Evolutionary conservation across 768 basidiomycete genomes (phyloP).

Genomic region (Rhizopogon sp.): DNA sequence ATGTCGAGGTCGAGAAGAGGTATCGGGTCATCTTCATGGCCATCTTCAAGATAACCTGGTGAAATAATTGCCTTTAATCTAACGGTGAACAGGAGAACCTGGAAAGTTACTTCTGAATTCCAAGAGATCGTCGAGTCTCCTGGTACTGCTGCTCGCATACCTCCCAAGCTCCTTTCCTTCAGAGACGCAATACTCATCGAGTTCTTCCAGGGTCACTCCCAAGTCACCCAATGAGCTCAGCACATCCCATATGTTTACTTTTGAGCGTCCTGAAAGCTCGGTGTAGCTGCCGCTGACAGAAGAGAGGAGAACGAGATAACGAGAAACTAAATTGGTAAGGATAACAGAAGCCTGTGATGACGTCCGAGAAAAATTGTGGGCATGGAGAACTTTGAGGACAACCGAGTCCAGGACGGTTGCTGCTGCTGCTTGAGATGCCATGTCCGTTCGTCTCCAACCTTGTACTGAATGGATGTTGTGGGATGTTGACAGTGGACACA

Average conservation of each 20-base stretch:
- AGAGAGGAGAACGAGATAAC: constrained; percentile 64
- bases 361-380: constrained; percentile 71
- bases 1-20: constrained; percentile 41
- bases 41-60: constrained; percentile 56
- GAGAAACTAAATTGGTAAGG: constrained; percentile 70
- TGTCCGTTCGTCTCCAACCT: not conserved
- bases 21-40: constrained; percentile 53
- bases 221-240: constrained; percentile 67
- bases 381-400: constrained; percentile 66
- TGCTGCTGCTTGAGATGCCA: constrained; percentile 38
- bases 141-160: constrained; percentile 58
- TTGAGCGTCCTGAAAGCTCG: constrained; percentile 65
- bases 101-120: constrained; percentile 62
- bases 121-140: constrained; percentile 66
- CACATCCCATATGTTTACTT: constrained; percentile 55
- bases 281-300: constrained; percentile 69
- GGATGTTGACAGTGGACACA: not conserved
- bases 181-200: constrained; percentile 57
- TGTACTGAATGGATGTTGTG: not conserved
- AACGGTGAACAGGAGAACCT: constrained; percentile 2
- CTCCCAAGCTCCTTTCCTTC: constrained; percentile 68
- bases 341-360: constrained; percentile 68
- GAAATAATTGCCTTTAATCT: constrained; percentile 16
- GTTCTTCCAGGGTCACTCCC: constrained; percentile 65
- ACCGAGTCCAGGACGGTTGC: constrained; percentile 64